Percentiles rank a stretch among this genome's conserved stretches.
phyloP scores from a whole-genome alignment of 202 grass and related monocot species.

The Zizania palustris region DNA sequence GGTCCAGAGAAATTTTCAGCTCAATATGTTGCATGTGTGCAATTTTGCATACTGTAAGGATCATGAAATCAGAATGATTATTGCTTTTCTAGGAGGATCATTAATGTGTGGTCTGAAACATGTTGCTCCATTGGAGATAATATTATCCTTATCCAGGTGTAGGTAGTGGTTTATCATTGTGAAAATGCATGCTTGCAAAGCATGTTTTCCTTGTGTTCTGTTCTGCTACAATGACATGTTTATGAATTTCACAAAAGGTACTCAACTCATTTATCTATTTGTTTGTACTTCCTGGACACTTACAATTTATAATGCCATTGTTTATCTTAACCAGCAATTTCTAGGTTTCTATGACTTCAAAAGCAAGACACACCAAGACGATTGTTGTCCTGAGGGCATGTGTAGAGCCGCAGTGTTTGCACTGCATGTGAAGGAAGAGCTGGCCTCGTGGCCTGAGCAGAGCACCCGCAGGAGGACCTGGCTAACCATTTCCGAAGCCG shows the following conservation, averaged over 20 bases:
- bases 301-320: slow-evolving; percentile 23
- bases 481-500: slow-evolving; percentile 71
- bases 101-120: not conserved
- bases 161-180: slow-evolving; percentile 14
- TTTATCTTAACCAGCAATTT: slow-evolving; percentile 56
- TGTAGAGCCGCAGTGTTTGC: slow-evolving; percentile 92
- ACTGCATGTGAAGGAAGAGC: slow-evolving; percentile 81
- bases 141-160: not conserved
- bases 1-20: not conserved
- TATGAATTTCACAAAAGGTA: slow-evolving; percentile 3
- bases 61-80: slow-evolving; percentile 21
- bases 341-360: slow-evolving; percentile 87
- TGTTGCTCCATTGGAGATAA: not conserved
- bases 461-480: slow-evolving; percentile 75
- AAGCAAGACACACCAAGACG: slow-evolving; percentile 92
- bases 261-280: no score
- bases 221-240: not conserved
- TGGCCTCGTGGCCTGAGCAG: slow-evolving; percentile 87
- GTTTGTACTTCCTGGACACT: no score
- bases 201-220: not conserved
- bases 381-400: slow-evolving; percentile 81
- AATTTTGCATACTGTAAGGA: slow-evolving; percentile 24
- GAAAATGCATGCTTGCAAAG: not conserved
- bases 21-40: slow-evolving; percentile 15
- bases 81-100: slow-evolving; percentile 28